Evolutionary conservation across 202 grass and related monocot species (phyloP).

Genomic region (Panicum virgatum): DNA sequence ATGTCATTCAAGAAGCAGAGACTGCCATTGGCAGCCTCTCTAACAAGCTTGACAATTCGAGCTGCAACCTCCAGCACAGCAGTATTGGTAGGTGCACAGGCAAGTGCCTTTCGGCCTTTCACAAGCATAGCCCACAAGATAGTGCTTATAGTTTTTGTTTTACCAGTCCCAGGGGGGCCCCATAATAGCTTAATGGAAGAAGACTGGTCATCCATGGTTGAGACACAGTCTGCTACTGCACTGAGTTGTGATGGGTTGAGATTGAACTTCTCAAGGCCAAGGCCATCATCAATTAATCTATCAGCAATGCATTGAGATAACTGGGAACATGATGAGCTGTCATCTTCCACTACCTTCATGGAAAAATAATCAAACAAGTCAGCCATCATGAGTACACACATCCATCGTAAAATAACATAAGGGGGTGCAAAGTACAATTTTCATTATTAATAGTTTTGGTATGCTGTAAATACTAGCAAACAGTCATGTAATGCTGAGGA

Average conservation of each 20-base stretch:
- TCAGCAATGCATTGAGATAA: neutral
- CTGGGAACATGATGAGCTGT: neutral
- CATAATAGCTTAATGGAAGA: constrained; percentile 60
- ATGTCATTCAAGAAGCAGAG: constrained; percentile 38
- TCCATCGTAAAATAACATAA: neutral
- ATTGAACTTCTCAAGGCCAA: constrained; percentile 46
- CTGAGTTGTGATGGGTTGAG: constrained; percentile 41
- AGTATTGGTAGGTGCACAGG: constrained; percentile 67
- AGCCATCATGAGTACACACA: neutral
- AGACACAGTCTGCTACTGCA: constrained; percentile 52
- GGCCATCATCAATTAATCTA: constrained; percentile 24
- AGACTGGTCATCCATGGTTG: constrained; percentile 1
- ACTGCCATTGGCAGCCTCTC: neutral
- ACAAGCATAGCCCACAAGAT: constrained; percentile 50
- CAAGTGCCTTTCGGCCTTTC: constrained; percentile 31
- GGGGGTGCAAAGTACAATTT: too few species aligned
- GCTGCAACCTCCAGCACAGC: constrained; percentile 49
- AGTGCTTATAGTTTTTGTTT: constrained; percentile 61
- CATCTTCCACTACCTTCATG: constrained; percentile 18
- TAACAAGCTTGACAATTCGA: constrained; percentile 44
- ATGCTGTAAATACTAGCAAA: neutral
- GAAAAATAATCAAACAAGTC: constrained; percentile 5
- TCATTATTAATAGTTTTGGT: too few species aligned
- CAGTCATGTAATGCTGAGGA: neutral
- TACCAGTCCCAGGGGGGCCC: constrained; percentile 65